Conservation (phyloP, 1,139 yeast genomes). For the Pichiaceae sp. region DNA sequence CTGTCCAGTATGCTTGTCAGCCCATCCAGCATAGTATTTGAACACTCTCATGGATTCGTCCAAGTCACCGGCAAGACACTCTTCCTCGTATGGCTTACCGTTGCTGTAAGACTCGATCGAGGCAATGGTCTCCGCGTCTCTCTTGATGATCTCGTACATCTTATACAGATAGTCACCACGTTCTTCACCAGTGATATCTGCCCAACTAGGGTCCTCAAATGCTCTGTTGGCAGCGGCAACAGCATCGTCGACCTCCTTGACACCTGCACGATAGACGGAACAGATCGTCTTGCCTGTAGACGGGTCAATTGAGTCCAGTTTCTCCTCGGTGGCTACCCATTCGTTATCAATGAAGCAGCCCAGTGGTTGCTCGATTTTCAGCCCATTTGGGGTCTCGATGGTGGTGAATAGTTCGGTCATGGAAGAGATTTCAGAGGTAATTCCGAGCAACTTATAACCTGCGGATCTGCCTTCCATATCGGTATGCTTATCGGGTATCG, state of each 20-base stretch:
- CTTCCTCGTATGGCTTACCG: constrained; percentile 44
- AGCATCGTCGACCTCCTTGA: constrained; percentile 54
- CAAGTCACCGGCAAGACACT: constrained; percentile 39
- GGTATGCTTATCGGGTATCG: too few species aligned
- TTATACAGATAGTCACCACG: constrained; percentile 39
- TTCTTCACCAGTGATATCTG: constrained; percentile 33
- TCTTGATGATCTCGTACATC: constrained; percentile 43
- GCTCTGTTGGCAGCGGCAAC: constrained; percentile 54
- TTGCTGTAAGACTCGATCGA: constrained; percentile 53
- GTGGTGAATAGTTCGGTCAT: too few species aligned
- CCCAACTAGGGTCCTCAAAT: constrained; percentile 36
- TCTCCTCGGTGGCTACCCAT: constrained; percentile 49
- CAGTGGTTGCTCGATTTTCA: constrained; percentile 52
- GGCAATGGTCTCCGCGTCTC: constrained; percentile 41
- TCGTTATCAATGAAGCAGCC: constrained; percentile 78
- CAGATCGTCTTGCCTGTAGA: constrained; percentile 61
- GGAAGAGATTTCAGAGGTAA: too few species aligned
- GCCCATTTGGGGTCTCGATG: constrained; percentile 59
- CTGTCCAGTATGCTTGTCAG: constrained; percentile 70
- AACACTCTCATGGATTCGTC: constrained; percentile 46
- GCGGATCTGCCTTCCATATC: too few species aligned
- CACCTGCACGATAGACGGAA: constrained; percentile 57
- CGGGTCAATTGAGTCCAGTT: constrained; percentile 42
- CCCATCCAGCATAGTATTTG: constrained; percentile 77
- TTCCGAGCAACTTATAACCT: too few species aligned